These are phyloP conservation scores for Physcomitrellopsis africana DNA, from an alignment of 225 moss, liverwort and hornwort genomes.

Conservation along the genomic window DNA sequence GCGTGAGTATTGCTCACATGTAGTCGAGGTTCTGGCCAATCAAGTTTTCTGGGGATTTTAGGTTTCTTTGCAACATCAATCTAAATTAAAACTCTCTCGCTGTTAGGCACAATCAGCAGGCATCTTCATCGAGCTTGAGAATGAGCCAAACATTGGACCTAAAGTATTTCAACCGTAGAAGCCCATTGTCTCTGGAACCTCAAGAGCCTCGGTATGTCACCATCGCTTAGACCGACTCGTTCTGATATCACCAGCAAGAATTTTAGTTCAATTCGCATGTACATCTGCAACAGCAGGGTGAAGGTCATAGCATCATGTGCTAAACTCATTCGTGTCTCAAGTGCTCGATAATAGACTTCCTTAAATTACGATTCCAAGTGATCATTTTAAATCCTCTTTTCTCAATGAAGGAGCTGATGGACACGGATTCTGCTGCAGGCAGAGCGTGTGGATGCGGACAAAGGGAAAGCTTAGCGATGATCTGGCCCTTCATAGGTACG, in stretches of 20 bases:
- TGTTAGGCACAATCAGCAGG: slow-evolving; percentile 35
- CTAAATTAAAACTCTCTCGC: slow-evolving; percentile 13
- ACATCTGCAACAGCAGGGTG: background rate
- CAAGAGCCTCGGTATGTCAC: slow-evolving; percentile 33
- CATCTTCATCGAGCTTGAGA: slow-evolving; percentile 36
- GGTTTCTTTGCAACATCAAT: background rate
- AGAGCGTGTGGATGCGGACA: slow-evolving; percentile 56
- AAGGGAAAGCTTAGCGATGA: slow-evolving; percentile 58
- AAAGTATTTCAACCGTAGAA: slow-evolving; percentile 32
- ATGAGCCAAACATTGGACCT: slow-evolving; percentile 48
- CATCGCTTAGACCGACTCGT: background rate
- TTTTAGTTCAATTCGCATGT: background rate
- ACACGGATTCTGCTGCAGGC: slow-evolving; percentile 42
- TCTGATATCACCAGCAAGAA: background rate
- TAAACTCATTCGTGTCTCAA: background rate
- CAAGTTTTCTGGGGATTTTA: background rate
- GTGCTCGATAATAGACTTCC: background rate
- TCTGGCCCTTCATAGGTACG: slow-evolving; percentile 58
- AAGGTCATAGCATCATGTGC: background rate
- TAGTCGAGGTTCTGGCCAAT: slow-evolving; percentile 1
- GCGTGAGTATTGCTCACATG: background rate
- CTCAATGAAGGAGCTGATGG: slow-evolving; percentile 10
- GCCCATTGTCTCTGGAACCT: slow-evolving; percentile 28
- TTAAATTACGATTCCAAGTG: background rate
- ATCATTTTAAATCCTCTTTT: no score